Evolutionary conservation across 768 basidiomycete genomes (phyloP), one percentile per base, ranked within the genome.

Genomic region (Mycena floridula): DNA sequence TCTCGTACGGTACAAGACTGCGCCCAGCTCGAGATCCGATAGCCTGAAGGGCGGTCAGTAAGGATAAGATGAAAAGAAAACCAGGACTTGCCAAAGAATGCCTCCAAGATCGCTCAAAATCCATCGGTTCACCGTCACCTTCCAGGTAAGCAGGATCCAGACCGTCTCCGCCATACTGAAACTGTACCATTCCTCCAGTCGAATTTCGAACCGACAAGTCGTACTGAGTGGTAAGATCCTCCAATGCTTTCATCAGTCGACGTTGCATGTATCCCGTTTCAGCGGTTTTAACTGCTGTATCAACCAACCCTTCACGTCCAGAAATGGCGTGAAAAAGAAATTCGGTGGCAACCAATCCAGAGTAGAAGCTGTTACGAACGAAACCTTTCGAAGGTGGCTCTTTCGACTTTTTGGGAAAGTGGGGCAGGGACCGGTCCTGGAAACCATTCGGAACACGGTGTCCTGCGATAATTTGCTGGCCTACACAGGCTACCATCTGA

Each of bases 221-320:
- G 60, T 99, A 99, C 46, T 95, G 91, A 0, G 89, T 91, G 3
- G 90, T 92, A 27, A 99, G 69, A 67, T 99, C 96, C 59, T 99
- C 96, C 52, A 99, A 65, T 2, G 95, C 95, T 62, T 99, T 99
- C 96, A 99, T 98, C 49, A 99, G 65, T 45, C 96, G 89, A 40
- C 96, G 82, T 58, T 95, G 92, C 95, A 99, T 99, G 68, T 99
- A 99, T 32, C 96, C 96, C 1, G 96, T 99, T 65, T 99, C 96
- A 12, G 96, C 96, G 0, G 96, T 99, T 68, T 99, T 99, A 65
- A 99, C 96, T 21, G 96, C 96, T 0, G 96, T 99, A 67, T 99
- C 96, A 57, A 99, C 95, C 42, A 99, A 67, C 65, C 96, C 96
- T 68, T 98, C 96, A 56, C 96, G 85, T 46, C 96, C 96, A 12